A percentile compares a stretch with the other conserved stretches of the same genome.
These are phyloP conservation scores for Cinnamomum micranthum DNA, from an alignment of 164 flowering plant genomes.

Conservation along the genomic window DNA sequence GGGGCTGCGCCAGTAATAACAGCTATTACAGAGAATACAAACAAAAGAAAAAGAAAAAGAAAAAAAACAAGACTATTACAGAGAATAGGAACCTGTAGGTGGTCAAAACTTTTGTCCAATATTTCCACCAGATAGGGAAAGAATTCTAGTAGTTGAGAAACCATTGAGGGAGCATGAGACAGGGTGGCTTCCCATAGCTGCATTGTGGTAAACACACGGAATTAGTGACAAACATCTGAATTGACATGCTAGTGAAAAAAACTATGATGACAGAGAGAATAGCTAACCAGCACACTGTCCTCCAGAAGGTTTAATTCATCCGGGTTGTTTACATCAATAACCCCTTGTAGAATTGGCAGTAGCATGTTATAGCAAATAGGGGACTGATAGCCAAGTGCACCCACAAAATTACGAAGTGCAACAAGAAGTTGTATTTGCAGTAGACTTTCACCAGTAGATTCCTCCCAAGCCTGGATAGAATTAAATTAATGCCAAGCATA, in stretches of 20 bases:
- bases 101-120: constrained; percentile 81
- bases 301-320: constrained; percentile 89
- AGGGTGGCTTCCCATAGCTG: constrained; percentile 97
- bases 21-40: not conserved
- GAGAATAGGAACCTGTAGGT: constrained; percentile 58
- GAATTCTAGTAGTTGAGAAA: constrained; percentile 60
- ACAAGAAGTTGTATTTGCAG: constrained; percentile 88
- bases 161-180: constrained; percentile 79
- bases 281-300: constrained; percentile 77
- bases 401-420: constrained; percentile 79
- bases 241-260: not conserved
- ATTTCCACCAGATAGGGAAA: constrained; percentile 73
- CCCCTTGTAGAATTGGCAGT: constrained; percentile 66
- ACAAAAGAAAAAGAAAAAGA: not conserved
- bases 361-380: constrained; percentile 69
- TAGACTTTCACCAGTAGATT: constrained; percentile 86
- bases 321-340: constrained; percentile 73
- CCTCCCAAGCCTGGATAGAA: constrained; percentile 78
- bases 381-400: constrained; percentile 74
- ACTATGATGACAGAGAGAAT: not conserved
- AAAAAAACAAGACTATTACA: not conserved
- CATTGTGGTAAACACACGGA: constrained; percentile 8
- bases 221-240: not conserved
- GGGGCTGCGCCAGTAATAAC: too few relatives aligned
- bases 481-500: too few relatives aligned